Evolutionary conservation across 2,329 filamentous ascomycete species (phyloP).

Genomic region (Penicillium sp.): DNA sequence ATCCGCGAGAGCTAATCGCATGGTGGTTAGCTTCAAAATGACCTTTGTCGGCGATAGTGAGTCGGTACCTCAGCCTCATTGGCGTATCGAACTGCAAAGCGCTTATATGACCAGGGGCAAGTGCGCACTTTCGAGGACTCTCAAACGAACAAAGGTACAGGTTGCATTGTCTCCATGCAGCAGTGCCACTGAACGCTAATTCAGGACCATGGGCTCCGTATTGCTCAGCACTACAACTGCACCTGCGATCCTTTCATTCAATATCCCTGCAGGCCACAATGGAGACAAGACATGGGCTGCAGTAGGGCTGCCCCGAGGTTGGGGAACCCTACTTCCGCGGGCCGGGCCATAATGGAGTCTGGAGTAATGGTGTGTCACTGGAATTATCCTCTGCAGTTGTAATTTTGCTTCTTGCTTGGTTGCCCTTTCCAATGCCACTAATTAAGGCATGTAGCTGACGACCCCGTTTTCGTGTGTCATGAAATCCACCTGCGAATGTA

Average conservation of each 20-base stretch:
- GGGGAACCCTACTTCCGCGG: constrained; percentile 9
- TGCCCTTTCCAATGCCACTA: neutral
- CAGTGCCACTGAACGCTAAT: neutral
- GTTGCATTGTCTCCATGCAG: constrained; percentile 3
- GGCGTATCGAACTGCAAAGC: constrained; percentile 9
- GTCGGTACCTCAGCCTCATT: constrained; percentile 2
- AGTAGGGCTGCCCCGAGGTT: constrained; percentile 15
- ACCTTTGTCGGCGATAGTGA: neutral
- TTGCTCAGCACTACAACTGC: neutral
- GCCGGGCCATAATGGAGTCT: constrained; percentile 23
- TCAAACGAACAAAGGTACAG: neutral
- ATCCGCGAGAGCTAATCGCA: constrained; percentile 15
- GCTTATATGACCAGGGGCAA: constrained; percentile 8
- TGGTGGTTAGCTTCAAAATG: neutral
- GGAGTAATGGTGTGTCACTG: neutral
- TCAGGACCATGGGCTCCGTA: too few species aligned
- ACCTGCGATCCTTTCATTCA: neutral
- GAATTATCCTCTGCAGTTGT: constrained; percentile 20
- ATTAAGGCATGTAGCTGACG: neutral
- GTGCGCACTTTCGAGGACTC: neutral
- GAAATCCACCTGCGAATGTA: neutral
- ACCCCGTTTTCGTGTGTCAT: neutral
- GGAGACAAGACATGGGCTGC: constrained; percentile 5
- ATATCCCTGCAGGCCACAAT: neutral
- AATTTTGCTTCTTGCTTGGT: constrained; percentile 7